These are phyloP conservation scores for Lavandula angustifolia DNA, from an alignment of 257 asterid genomes.

Conservation along the genomic window DNA sequence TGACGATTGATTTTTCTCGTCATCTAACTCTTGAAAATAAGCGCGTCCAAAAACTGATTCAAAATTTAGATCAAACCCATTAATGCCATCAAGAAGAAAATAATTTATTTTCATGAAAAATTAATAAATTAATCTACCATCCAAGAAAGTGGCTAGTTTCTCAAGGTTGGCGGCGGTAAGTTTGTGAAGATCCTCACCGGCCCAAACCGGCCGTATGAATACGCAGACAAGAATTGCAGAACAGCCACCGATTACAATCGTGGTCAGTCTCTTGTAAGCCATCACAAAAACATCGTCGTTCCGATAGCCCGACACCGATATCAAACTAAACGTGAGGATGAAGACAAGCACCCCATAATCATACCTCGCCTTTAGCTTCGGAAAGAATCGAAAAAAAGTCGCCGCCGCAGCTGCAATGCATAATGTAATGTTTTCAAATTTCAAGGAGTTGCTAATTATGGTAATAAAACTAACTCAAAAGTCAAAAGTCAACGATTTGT, in stretches of 20 bases:
- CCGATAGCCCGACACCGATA: conserved; percentile 64
- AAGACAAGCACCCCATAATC: conserved; percentile 71
- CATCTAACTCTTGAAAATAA: conserved; percentile 40
- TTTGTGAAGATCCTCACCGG: conserved; percentile 70
- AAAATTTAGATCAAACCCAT: too few species aligned
- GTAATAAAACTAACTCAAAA: neutral
- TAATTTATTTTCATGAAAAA: too few species aligned
- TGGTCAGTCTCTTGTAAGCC: conserved; percentile 55
- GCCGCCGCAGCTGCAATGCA: conserved; percentile 46
- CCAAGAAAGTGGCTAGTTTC: conserved; percentile 53
- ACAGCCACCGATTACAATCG: conserved; percentile 55
- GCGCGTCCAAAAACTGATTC: conserved; percentile 55
- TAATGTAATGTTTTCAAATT: too few species aligned
- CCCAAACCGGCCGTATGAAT: conserved; percentile 68
- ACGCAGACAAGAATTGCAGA: conserved; percentile 45
- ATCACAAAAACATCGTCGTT: conserved; percentile 50
- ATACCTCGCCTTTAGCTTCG: conserved; percentile 63
- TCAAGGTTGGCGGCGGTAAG: conserved; percentile 55
- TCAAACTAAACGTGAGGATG: conserved; percentile 57
- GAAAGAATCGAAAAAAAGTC: conserved; percentile 58
- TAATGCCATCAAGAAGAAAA: too few species aligned
- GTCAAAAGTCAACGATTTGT: too few species aligned
- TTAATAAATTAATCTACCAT: conserved; percentile 37
- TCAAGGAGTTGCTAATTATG: too few species aligned
- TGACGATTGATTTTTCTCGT: conserved; percentile 22